These are phyloP conservation scores for Hypoxylon sp. DNA, from an alignment of 2,329 filamentous ascomycete species.

Conservation along the genomic window DNA sequence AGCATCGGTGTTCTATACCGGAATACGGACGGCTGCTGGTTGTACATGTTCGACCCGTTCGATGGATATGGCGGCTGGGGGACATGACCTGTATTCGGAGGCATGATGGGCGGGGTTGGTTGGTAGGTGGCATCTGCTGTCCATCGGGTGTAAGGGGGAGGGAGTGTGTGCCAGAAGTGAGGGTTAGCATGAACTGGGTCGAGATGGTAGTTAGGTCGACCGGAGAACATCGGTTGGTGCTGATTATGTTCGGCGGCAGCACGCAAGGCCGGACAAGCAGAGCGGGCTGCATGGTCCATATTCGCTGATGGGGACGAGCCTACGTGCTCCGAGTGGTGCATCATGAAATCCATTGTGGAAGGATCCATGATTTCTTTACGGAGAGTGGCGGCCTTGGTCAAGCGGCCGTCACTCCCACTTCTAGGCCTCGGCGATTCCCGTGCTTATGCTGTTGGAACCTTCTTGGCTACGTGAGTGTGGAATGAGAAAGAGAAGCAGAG, in stretches of 20 bases:
- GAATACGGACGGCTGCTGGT: conserved; percentile 17
- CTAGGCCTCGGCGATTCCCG: conserved; percentile 2
- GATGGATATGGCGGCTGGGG: conserved; percentile 29
- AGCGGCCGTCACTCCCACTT: conserved; percentile 40
- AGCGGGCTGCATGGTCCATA: conserved; percentile 42
- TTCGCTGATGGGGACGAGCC: conserved; percentile 28
- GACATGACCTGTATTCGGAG: conserved; percentile 25
- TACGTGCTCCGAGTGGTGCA: conserved; percentile 45
- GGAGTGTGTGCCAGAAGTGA: conserved; percentile 24
- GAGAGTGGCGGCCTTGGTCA: conserved; percentile 42
- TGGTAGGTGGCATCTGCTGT: conserved; percentile 19
- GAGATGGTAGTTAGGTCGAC: conserved; percentile 42
- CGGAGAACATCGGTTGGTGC: conserved; percentile 36
- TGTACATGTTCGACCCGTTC: conserved; percentile 21
- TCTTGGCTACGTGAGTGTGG: conserved; percentile 2
- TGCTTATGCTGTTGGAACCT: conserved; percentile 8
- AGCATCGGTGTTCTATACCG: conserved; percentile 36
- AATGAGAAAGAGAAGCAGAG: neutral
- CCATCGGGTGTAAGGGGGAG: conserved; percentile 32
- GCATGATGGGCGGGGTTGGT: conserved; percentile 21
- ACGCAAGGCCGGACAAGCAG: conserved; percentile 51
- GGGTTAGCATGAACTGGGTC: conserved; percentile 45
- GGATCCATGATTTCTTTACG: conserved; percentile 45
- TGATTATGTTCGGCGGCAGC: conserved; percentile 47
- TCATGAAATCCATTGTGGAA: conserved; percentile 50